Percentiles rank a stretch among this genome's conserved stretches.
Evolutionary conservation across 2,329 filamentous ascomycete species (phyloP).

Genomic region (Cytospora chrysosperma): DNA sequence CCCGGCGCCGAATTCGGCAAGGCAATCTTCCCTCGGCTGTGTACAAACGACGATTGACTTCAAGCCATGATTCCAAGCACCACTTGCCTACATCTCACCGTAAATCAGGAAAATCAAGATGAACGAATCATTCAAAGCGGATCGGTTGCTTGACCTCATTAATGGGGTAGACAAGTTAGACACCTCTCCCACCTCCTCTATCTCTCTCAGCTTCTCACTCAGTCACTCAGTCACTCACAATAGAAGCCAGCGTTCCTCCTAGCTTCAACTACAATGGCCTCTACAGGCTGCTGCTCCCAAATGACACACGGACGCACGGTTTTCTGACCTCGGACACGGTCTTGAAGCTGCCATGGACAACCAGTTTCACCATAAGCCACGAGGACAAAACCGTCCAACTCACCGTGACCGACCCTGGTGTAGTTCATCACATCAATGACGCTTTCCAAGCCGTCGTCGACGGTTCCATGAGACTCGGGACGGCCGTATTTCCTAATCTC

Average conservation of each 20-base stretch:
- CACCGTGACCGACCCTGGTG: not conserved
- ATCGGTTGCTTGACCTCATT: conserved; percentile 8
- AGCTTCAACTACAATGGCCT: conserved; percentile 27
- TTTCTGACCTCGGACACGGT: conserved; percentile 31
- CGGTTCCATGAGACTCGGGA: conserved; percentile 35
- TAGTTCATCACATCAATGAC: conserved; percentile 31
- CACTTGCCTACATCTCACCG: not conserved
- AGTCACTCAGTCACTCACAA: not conserved
- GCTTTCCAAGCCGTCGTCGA: conserved; percentile 43
- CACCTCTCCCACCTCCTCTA: not conserved
- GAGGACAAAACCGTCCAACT: conserved; percentile 35
- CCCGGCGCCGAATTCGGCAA: not conserved
- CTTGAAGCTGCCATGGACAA: conserved; percentile 36
- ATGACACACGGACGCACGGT: conserved; percentile 32
- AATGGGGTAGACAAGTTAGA: conserved; percentile 14
- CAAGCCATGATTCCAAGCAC: not conserved
- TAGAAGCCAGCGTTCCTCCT: conserved; percentile 32
- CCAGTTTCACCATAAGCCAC: conserved; percentile 38
- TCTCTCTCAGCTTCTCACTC: not conserved
- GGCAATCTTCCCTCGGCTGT: too few species aligned
- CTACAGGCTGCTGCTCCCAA: conserved; percentile 30
- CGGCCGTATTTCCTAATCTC: conserved; percentile 37
- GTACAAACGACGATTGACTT: not conserved
- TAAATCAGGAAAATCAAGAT: not conserved
- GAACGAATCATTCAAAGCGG: not conserved